These are phyloP conservation scores for Aspergillus sp. DNA, from an alignment of 2,329 filamentous ascomycete species.

Conservation along the genomic window DNA sequence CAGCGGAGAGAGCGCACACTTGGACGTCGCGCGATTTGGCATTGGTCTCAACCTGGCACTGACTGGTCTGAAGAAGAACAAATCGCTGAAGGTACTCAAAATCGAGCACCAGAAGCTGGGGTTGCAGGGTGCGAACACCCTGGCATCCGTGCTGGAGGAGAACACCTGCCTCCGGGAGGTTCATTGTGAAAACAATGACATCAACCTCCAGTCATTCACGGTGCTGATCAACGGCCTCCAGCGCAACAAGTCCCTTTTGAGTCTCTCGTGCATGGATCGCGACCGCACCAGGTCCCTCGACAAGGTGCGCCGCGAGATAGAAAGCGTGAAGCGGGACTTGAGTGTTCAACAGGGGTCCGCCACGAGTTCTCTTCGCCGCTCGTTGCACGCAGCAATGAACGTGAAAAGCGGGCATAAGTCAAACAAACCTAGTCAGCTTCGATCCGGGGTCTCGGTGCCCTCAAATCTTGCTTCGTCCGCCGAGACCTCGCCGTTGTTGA, in stretches of 20 bases:
- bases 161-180: conserved; percentile 65
- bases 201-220: conserved; percentile 68
- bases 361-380: conserved; percentile 43
- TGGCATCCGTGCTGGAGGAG: conserved; percentile 66
- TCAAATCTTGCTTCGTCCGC: conserved; percentile 17
- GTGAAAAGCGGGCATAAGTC: conserved; percentile 34
- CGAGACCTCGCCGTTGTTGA: conserved; percentile 26
- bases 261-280: conserved; percentile 62
- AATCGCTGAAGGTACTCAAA: conserved; percentile 59
- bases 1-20: conserved; percentile 67
- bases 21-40: conserved; percentile 69
- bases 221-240: conserved; percentile 68
- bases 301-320: conserved; percentile 57
- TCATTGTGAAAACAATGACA: conserved; percentile 70
- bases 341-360: conserved; percentile 30
- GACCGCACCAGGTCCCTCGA: conserved; percentile 63
- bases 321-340: conserved; percentile 48
- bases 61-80: conserved; percentile 64
- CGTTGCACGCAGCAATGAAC: conserved; percentile 41
- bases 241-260: conserved; percentile 62
- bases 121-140: conserved; percentile 66
- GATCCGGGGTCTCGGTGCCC: conserved; percentile 9
- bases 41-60: conserved; percentile 67
- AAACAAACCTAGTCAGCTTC: conserved; percentile 27
- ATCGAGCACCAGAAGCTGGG: conserved; percentile 70